These are phyloP conservation scores for Xylaria venustula DNA, from an alignment of 495 filamentous ascomycete genomes.

Conservation along the genomic window DNA sequence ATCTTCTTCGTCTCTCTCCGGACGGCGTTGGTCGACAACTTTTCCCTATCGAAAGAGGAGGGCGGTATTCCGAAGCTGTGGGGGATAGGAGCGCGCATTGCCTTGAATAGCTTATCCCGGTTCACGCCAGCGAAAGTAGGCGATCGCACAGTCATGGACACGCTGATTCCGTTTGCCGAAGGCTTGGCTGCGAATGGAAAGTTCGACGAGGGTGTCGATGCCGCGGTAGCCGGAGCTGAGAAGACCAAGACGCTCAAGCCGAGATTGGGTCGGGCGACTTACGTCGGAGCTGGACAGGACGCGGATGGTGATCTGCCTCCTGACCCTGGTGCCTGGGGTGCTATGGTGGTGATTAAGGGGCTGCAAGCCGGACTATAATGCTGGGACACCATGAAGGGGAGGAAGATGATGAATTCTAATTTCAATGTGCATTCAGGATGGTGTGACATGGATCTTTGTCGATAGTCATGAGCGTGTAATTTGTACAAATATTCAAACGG, in stretches of 20 bases:
- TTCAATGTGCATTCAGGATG: neutral
- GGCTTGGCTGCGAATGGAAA: constrained; percentile 39
- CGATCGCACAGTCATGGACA: constrained; percentile 57
- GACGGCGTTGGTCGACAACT: constrained; percentile 43
- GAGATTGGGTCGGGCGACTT: constrained; percentile 58
- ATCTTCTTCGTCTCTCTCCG: constrained; percentile 60
- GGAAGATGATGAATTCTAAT: neutral
- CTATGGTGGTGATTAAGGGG: constrained; percentile 57
- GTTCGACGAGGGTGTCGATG: constrained; percentile 50
- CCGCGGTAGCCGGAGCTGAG: constrained; percentile 54
- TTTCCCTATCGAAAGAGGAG: constrained; percentile 25
- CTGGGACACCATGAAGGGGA: neutral
- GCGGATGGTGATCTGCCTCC: constrained; percentile 48
- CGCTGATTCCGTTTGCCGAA: constrained; percentile 57
- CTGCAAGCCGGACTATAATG: constrained; percentile 31
- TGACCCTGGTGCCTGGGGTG: constrained; percentile 62
- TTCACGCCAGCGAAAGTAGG: constrained; percentile 50
- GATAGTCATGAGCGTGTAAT: too few relatives aligned
- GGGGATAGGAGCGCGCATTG: constrained; percentile 35
- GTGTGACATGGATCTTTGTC: too few relatives aligned
- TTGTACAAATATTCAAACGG: too few relatives aligned
- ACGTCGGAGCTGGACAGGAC: constrained; percentile 50
- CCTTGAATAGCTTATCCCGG: constrained; percentile 43
- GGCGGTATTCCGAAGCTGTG: constrained; percentile 34
- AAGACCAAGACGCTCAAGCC: constrained; percentile 54